Base-by-base conservation (phyloP, 495 filamentous ascomycete species). In the Penicillium salamii region DNA sequence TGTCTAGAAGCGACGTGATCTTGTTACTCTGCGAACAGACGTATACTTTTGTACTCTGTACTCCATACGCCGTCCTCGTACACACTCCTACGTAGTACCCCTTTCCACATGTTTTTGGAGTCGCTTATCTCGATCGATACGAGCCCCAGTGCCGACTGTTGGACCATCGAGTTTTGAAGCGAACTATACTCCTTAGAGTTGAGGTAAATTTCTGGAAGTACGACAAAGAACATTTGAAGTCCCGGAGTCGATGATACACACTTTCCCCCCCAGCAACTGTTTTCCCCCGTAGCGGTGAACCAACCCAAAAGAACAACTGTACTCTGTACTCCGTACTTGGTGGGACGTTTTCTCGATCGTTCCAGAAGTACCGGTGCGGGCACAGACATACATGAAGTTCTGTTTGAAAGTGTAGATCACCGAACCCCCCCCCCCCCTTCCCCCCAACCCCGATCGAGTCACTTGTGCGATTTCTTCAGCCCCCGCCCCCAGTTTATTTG, bases 21-120 rank as follows among this genome's bases (percentile, higher is more conserved):
- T 42, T 36, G 46, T 11, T 39, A 43, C n/a, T 42, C 40, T 38
- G 49, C 40, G 32, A 50, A 23, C 40, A 44, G 31, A 50, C 23
- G 8, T 26, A 4, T 26, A 26, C 23, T 26, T 26, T 26, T 26
- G 23, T 26, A n/a, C n/a, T n/a, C n/a, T n/a, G n/a, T n/a, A n/a
- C n/a, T n/a, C n/a, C n/a, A n/a, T n/a, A n/a, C n/a, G n/a, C n/a
- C n/a, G n/a, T n/a, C n/a, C n/a, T n/a, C n/a, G n/a, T n/a, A 8
- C 8, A 26, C 23, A 26, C 48, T 49, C 37, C 29, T 13, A 21
- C 24, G 8, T 24, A 28, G 19, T 32, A 37, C 36, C 46, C 36
- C 18, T 49, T 39, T 40, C 28, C 46, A 28, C 15, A 34, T 21
- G 20, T 32, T 19, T 26, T 11, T 15, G 21, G 15, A 19, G 17